phyloP scores from a whole-genome alignment of 345 rosid genomes.

The Gossypium longicalyx region DNA sequence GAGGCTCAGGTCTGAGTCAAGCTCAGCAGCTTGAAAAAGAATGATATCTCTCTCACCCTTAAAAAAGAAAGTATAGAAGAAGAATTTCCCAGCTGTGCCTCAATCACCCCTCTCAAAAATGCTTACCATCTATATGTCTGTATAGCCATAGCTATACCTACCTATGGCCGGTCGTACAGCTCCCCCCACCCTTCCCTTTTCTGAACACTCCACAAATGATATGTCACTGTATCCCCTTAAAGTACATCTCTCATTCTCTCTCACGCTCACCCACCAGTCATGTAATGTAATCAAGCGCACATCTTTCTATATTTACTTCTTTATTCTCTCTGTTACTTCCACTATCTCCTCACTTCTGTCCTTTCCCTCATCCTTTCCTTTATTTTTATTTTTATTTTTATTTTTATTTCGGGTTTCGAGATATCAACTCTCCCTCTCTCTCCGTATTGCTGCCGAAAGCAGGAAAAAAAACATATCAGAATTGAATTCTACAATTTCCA shows the following conservation, averaged over 20 bases:
- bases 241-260: background rate
- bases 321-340: background rate
- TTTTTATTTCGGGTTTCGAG: constrained; percentile 2
- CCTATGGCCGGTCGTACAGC: too few relatives aligned
- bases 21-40: background rate
- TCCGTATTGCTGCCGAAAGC: background rate
- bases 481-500: too few relatives aligned
- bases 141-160: too few relatives aligned
- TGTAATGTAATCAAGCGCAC: background rate
- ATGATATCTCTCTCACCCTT: background rate
- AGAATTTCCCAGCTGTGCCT: background rate
- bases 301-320: constrained; percentile 1
- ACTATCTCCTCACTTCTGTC: too few relatives aligned
- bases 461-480: too few relatives aligned
- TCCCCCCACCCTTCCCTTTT: too few relatives aligned
- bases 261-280: too few relatives aligned
- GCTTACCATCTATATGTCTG: too few relatives aligned
- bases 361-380: background rate
- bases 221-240: background rate
- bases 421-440: background rate
- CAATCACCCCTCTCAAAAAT: background rate
- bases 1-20: too few relatives aligned
- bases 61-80: background rate
- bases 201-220: background rate
- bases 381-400: too few relatives aligned